Base-by-base conservation (phyloP, 495 filamentous ascomycete genomes). In the Annulohypoxylon stygium region DNA sequence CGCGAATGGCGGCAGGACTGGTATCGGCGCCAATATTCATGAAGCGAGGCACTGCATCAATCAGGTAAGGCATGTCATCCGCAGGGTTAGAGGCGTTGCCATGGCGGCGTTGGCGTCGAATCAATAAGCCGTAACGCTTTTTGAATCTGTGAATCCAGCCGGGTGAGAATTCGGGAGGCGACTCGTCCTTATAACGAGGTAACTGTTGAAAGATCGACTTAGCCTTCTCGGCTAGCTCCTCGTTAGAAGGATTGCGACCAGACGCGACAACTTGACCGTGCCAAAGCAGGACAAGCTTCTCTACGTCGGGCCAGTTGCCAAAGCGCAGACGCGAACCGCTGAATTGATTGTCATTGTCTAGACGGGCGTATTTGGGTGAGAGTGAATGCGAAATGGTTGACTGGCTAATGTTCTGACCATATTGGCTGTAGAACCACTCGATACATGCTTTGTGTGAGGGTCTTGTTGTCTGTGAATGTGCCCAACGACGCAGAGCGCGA, bases 141-240 rank as follows among this genome's bases (percentile, higher is more conserved):
- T 86, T 86, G 74, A 86, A 86, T 41, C 84, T 80, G 60, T 86
- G 84, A 50, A 86, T 86, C 84, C 84, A 86, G n/a, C 84, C 84
- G 1, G 84, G 84, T 1, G 83, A 85, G 75, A 86, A 86, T 76
- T 86, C 84, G 26, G 84, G 84, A 11, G 84, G 74, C 0, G 65
- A 50, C 54, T 86, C 83, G 54, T 84, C 84, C 70, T 85, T 86
- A 78, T 86, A 86, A 14, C 84, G 83, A 34, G 83, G 84, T 6
- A 86, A 76, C 54, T 81, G 79, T 30, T 77, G 72, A 71, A 85
- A 86, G 75, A 86, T 85, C 39, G 70, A 59, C 66, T 86, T 86
- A 51, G 84, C 84, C 71, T 86, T 86, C 25, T 86, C 84, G 60
- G 84, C 84, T 14, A 86, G 79, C 70, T 86, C 84, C 39, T 86